Evolutionary conservation across 305 asterid species (phyloP).

Genomic region (Fraxinus sp.): DNA sequence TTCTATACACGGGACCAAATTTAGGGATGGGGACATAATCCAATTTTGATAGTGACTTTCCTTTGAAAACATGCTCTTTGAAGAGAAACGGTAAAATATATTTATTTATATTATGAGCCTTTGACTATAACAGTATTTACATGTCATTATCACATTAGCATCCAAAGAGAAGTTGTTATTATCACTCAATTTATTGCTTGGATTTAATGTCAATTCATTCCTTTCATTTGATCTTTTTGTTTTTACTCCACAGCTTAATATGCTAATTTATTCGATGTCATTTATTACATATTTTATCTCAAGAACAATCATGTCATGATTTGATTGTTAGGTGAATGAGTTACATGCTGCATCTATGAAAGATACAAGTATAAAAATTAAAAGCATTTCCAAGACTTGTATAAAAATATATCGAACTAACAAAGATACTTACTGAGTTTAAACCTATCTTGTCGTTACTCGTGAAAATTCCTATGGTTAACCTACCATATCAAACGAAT

Average conservation of each 20-base stretch:
- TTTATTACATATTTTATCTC: not conserved
- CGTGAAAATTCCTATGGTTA: not conserved
- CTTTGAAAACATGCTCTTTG: not conserved
- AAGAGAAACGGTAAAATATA: not conserved
- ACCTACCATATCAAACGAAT: not conserved
- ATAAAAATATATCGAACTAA: not conserved
- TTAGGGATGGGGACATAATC: not conserved
- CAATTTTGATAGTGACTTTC: not conserved
- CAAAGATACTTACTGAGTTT: not conserved
- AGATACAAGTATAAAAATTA: not conserved
- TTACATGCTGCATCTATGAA: not conserved
- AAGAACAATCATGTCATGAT: not conserved
- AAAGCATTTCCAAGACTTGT: too few relatives aligned
- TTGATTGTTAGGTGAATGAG: not conserved
- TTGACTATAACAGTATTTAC: not conserved
- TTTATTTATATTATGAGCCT: not conserved
- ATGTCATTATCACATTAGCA: not conserved
- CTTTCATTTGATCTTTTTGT: not conserved
- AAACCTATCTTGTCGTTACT: not conserved
- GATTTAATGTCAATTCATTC: not conserved
- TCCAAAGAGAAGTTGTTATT: not conserved
- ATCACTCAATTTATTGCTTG: not conserved
- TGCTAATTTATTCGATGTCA: not conserved
- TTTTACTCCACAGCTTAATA: not conserved
- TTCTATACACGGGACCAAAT: not conserved